Evolutionary conservation across 352 stramenopile species (phyloP).

Genomic region (Globisporangium recalcitrans): DNA sequence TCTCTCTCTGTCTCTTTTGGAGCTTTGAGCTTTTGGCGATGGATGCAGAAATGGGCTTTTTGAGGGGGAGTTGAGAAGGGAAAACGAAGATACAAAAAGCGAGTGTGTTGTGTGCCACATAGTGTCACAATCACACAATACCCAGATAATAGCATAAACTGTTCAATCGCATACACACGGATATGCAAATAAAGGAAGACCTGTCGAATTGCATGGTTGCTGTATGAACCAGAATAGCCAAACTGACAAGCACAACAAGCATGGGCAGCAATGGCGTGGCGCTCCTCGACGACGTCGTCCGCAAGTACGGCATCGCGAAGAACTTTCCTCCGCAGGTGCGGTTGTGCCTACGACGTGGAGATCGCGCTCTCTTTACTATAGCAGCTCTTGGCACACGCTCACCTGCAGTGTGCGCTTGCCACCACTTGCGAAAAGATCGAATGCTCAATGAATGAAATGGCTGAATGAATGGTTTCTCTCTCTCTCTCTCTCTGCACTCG

Average conservation of each 20-base stretch:
- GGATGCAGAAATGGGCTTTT: not conserved
- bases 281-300: slow-evolving; percentile 55
- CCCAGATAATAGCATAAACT: not conserved
- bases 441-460: not conserved
- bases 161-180: not conserved
- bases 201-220: slow-evolving; percentile 11
- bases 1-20: not conserved
- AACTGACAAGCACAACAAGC: not conserved
- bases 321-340: slow-evolving; percentile 61
- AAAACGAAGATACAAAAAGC: slow-evolving; percentile 10
- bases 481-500: not conserved
- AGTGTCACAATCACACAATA: not conserved
- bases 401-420: not conserved
- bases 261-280: slow-evolving; percentile 26
- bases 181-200: no score
- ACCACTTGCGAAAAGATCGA: not conserved
- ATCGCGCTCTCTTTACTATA: not conserved
- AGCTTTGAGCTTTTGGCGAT: not conserved
- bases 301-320: slow-evolving; percentile 58
- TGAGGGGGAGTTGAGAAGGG: not conserved
- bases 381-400: not conserved
- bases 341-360: not conserved
- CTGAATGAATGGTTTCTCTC: not conserved
- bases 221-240: slow-evolving; percentile 9
- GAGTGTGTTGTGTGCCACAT: not conserved